Conservation (phyloP, 2,329 filamentous ascomycete genomes). For the Helicocarpus griseus region DNA sequence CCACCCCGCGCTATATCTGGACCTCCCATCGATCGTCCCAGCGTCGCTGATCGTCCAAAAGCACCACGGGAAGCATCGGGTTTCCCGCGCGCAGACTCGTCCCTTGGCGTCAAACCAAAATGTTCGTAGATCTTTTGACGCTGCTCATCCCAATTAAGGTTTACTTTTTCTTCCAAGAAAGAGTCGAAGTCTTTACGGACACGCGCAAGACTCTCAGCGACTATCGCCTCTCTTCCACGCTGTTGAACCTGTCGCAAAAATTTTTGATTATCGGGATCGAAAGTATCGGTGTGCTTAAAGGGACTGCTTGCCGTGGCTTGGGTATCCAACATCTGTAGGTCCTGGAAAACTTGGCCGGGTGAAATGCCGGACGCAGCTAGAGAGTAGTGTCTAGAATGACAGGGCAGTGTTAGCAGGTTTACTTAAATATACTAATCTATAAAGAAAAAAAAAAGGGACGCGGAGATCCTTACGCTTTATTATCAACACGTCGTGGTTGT, state of each 20-base stretch:
- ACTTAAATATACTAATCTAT: not conserved
- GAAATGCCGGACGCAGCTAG: conserved; percentile 90
- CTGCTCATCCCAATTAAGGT: conserved; percentile 92
- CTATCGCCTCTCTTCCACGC: conserved; percentile 84
- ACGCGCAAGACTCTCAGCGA: conserved; percentile 79
- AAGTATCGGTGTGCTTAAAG: conserved; percentile 28
- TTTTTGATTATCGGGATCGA: conserved; percentile 51
- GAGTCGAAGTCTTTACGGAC: conserved; percentile 86
- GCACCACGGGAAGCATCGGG: conserved; percentile 29
- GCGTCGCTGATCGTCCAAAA: conserved; percentile 40
- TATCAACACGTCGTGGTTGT: conserved; percentile 34
- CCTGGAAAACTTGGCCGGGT: conserved; percentile 72
- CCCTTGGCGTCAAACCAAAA: conserved; percentile 65
- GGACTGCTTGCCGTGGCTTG: conserved; percentile 43
- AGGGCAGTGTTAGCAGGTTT: not conserved
- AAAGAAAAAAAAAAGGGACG: not conserved
- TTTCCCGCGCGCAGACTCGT: conserved; percentile 31
- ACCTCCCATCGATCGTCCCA: conserved; percentile 29
- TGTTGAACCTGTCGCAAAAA: conserved; percentile 81
- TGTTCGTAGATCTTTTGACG: conserved; percentile 90
- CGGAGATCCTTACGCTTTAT: conserved; percentile 41
- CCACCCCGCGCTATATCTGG: conserved; percentile 34
- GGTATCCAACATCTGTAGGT: conserved; percentile 73
- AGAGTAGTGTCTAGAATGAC: conserved; percentile 62
- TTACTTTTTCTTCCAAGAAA: conserved; percentile 89